A percentile compares a stretch with the other conserved stretches of the same genome.
These are phyloP conservation scores for Pseudocercospora macadamiae DNA, from an alignment of 2,329 filamentous ascomycete species.

Conservation along the genomic window DNA sequence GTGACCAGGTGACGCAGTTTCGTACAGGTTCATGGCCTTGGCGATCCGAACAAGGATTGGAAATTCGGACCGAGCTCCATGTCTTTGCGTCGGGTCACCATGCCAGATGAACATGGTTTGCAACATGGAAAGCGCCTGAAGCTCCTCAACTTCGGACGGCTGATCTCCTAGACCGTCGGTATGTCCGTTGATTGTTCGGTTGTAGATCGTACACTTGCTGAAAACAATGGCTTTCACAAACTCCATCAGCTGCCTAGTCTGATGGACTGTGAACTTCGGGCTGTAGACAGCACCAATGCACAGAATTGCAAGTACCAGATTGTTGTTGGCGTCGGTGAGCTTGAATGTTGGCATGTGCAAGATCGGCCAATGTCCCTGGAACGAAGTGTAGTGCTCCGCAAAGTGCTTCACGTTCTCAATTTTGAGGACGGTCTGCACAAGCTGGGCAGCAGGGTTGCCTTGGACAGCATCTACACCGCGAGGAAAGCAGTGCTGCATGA, in stretches of 20 bases:
- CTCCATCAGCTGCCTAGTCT: conserved; percentile 71
- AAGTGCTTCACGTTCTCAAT: conserved; percentile 72
- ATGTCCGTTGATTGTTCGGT: conserved; percentile 44
- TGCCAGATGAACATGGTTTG: conserved; percentile 70
- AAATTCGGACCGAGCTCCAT: conserved; percentile 63
- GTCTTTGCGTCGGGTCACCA: conserved; percentile 66
- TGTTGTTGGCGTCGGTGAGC: conserved; percentile 66
- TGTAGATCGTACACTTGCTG: conserved; percentile 57
- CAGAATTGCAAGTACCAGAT: conserved; percentile 70
- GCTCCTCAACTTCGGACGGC: conserved; percentile 60
- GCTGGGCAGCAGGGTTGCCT: conserved; percentile 53
- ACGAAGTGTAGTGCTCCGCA: conserved; percentile 71
- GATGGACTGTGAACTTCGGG: conserved; percentile 59
- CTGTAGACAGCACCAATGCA: conserved; percentile 77
- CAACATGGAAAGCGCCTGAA: conserved; percentile 68
- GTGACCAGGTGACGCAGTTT: conserved; percentile 53
- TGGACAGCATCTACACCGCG: conserved; percentile 59
- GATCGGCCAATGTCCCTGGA: conserved; percentile 73
- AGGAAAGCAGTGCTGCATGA: conserved; percentile 57
- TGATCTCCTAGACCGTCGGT: conserved; percentile 44
- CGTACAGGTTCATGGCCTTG: conserved; percentile 60
- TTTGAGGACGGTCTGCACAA: conserved; percentile 59
- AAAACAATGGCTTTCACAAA: conserved; percentile 62
- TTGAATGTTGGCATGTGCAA: conserved; percentile 73
- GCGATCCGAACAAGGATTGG: conserved; percentile 60